phyloP scores from a whole-genome alignment of 805 yeast species.

The Saccharomycopsis sp. region DNA sequence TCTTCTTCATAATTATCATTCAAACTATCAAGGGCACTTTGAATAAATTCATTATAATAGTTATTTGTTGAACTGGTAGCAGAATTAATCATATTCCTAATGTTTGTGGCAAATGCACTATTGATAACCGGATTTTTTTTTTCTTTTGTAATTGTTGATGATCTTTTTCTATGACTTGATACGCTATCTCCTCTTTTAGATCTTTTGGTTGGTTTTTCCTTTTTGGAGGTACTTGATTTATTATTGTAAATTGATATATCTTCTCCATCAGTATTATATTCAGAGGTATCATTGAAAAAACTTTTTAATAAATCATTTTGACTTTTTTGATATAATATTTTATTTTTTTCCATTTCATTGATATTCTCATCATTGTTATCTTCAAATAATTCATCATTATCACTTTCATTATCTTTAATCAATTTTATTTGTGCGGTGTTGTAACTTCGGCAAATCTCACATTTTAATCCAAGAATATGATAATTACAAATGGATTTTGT shows the following conservation, averaged over 20 bases:
- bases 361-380: too few species aligned
- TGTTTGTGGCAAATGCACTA: too few species aligned
- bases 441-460: constrained; percentile 80
- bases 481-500: constrained; percentile 67
- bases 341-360: not conserved
- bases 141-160: not conserved
- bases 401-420: constrained; percentile 38
- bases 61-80: too few species aligned
- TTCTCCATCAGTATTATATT: constrained; percentile 3
- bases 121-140: too few species aligned
- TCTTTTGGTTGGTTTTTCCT: too few species aligned
- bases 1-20: not conserved
- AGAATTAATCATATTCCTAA: too few species aligned
- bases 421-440: constrained; percentile 69
- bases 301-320: constrained; percentile 7
- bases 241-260: not conserved
- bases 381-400: constrained; percentile 2
- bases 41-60: not conserved
- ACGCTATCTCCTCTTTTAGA: too few species aligned
- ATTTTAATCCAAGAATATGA: constrained; percentile 79
- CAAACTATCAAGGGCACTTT: not conserved
- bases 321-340: not conserved
- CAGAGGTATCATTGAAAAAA: constrained; percentile 17
- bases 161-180: not conserved
- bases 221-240: not conserved